Base-by-base conservation (phyloP, 1,139 yeast genomes). In the Geotrichum carabidarum region DNA sequence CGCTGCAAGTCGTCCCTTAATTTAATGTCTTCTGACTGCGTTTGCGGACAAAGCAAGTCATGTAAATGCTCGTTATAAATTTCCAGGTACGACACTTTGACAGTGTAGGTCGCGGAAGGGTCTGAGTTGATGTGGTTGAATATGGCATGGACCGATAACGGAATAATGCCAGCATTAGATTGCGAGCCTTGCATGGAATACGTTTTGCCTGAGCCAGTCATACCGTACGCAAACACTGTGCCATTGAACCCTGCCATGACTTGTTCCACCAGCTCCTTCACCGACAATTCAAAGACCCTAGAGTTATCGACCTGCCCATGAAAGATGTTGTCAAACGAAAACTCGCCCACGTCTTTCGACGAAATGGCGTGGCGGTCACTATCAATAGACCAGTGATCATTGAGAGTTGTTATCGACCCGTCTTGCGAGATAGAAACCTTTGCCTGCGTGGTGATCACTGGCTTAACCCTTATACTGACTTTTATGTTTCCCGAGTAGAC, bases 181-280 rank as follows among this genome's bases (percentile, higher is more conserved):
- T 71, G 74, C 11, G 78, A 74, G 38, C 96, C 96, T 60, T 85
- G 86, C 96, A 91, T 88, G 2, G 95, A 84, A 66, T 81, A 85
- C 0, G 98, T 91, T 68, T 91, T 91, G 31, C 98, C 98, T 0
- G 96, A 88, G 0, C 97, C 98, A 0, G 98, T 89, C 91, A 87
- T 87, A 50, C 96, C 95, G 65, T 90, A 88, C 1, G 96, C 96
- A 69, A 91, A 89, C 0, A 91, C 83, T 0, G 96, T 90, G 11
- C 93, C 94, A 65, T 89, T 89, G 67, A 74, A 90, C 0, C 96
- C 96, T 38, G 83, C 83, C 60, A 89, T 73, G 57, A 88, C 83
- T 58, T 83, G 80, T 30, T 76, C 71, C 1, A 91, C 83, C 47
- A 89, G 74, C 1, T 80, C 81, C 32, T 77, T 73, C 44, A 90